Percentiles rank a stretch among this genome's conserved stretches.
phyloP scores from a whole-genome alignment of 129 eudicot genomes.

The Chrysanthemum seticuspe region DNA sequence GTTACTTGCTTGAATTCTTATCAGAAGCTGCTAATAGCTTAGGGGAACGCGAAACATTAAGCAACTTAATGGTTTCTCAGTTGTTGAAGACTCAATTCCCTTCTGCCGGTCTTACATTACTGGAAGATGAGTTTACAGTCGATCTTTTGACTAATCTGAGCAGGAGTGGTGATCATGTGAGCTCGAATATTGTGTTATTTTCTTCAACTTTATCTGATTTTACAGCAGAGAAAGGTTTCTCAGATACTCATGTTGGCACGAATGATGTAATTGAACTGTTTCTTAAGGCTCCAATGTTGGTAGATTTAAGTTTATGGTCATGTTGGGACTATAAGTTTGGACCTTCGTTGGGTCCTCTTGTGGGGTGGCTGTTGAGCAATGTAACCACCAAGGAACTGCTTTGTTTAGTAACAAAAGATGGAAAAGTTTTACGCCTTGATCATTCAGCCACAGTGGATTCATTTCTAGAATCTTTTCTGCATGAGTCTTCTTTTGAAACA shows the following conservation, averaged over 20 bases:
- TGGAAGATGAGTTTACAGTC: conserved; percentile 28
- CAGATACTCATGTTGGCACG: conserved; percentile 30
- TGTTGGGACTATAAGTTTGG: conserved; percentile 76
- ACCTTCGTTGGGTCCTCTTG: conserved; percentile 87
- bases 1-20: conserved; percentile 56
- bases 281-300: conserved; percentile 75
- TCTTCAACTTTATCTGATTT: conserved; percentile 58
- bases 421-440: conserved; percentile 59
- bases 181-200: conserved; percentile 49
- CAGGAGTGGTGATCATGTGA: conserved; percentile 27
- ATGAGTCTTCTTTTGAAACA: conserved; percentile 60
- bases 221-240: conserved; percentile 23
- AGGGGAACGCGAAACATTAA: neutral
- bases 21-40: conserved; percentile 64
- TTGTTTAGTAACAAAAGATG: conserved; percentile 71
- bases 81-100: conserved; percentile 77
- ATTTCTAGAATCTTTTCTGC: conserved; percentile 59
- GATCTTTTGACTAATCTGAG: conserved; percentile 28
- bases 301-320: conserved; percentile 65
- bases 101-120: conserved; percentile 49
- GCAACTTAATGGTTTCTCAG: conserved; percentile 43
- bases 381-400: conserved; percentile 65
- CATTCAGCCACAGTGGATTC: conserved; percentile 75
- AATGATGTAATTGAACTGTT: conserved; percentile 62
- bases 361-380: conserved; percentile 69